A percentile compares a stretch with the other conserved stretches of the same genome.
Evolutionary conservation across 768 basidiomycete species (phyloP).

Genomic region (Mycena leptocephala): DNA sequence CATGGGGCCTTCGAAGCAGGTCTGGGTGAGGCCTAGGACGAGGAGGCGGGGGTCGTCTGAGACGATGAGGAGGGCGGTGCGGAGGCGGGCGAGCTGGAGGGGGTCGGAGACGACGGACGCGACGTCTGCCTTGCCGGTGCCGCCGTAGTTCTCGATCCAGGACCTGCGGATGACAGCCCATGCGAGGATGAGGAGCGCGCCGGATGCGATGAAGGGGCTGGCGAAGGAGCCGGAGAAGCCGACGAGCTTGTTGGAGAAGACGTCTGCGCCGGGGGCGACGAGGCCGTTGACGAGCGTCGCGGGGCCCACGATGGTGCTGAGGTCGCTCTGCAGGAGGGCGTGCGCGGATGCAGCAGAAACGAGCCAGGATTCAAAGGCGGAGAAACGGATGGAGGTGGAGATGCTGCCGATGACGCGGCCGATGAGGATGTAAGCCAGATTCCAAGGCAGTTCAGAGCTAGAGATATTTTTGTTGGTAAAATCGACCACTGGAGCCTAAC

Average conservation of each 20-base stretch:
- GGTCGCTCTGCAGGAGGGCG: conserved; percentile 68
- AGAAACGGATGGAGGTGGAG: conserved; percentile 84
- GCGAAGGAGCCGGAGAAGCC: conserved; percentile 65
- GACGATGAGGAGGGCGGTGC: conserved; percentile 73
- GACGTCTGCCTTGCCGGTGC: conserved; percentile 9
- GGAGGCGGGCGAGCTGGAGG: conserved; percentile 69
- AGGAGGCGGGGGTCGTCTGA: conserved; percentile 71
- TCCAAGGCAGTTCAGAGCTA: no score
- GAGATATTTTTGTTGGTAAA: no score
- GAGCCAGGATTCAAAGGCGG: conserved; percentile 86
- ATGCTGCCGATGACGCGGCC: conserved; percentile 81
- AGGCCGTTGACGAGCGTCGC: conserved; percentile 84
- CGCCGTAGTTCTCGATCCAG: conserved; percentile 84
- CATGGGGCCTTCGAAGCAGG: conserved; percentile 90
- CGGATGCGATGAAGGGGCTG: conserved; percentile 80
- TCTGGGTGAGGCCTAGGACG: conserved; percentile 81
- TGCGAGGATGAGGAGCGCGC: conserved; percentile 64
- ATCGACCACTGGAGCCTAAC: no score
- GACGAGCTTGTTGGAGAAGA: conserved; percentile 79
- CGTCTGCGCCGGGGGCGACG: conserved; percentile 78
- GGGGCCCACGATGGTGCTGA: conserved; percentile 81
- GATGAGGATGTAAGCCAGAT: no score
- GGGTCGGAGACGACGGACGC: conserved; percentile 55
- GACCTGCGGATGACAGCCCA: conserved; percentile 70
- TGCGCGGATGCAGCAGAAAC: conserved; percentile 72